These are phyloP conservation scores for Yarrowia sp. DNA, from an alignment of 805 yeast species.

Conservation along the genomic window DNA sequence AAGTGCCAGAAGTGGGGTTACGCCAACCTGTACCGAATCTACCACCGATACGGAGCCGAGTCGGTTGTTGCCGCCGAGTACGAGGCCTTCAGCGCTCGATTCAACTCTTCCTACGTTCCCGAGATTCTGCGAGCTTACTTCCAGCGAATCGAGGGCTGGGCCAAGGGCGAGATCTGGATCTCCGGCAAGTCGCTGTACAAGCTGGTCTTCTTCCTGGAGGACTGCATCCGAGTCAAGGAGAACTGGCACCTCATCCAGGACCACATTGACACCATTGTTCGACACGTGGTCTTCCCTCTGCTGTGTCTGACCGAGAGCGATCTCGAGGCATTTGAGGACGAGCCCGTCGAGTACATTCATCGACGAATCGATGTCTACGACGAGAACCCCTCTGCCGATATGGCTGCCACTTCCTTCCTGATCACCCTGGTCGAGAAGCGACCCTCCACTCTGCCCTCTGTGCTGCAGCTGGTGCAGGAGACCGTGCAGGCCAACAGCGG, in stretches of 20 bases:
- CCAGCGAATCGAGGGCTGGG: constrained; percentile 71
- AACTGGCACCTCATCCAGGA: constrained; percentile 70
- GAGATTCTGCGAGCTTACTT: constrained; percentile 65
- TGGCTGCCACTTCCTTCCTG: constrained; percentile 73
- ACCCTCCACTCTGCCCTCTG: constrained; percentile 42
- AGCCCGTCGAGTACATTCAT: constrained; percentile 86
- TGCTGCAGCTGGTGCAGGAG: constrained; percentile 58
- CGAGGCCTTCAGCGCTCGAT: constrained; percentile 57
- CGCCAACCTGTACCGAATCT: constrained; percentile 50
- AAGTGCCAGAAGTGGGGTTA: constrained; percentile 88
- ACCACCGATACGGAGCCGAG: constrained; percentile 44
- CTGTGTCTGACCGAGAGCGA: constrained; percentile 46
- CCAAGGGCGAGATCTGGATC: constrained; percentile 63
- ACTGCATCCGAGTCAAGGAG: constrained; percentile 54
- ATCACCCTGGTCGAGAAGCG: constrained; percentile 48
- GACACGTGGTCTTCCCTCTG: constrained; percentile 73
- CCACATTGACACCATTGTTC: constrained; percentile 60
- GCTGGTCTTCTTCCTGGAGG: constrained; percentile 61
- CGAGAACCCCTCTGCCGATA: constrained; percentile 66
- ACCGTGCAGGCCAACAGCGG: constrained; percentile 40
- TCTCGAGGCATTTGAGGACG: constrained; percentile 74
- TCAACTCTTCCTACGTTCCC: constrained; percentile 63
- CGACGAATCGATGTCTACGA: constrained; percentile 60
- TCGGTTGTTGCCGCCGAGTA: constrained; percentile 44
- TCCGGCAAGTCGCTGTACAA: constrained; percentile 62